Evolutionary conservation across 495 filamentous ascomycete species (phyloP).

Genomic region (Trichoderma gamsii): DNA sequence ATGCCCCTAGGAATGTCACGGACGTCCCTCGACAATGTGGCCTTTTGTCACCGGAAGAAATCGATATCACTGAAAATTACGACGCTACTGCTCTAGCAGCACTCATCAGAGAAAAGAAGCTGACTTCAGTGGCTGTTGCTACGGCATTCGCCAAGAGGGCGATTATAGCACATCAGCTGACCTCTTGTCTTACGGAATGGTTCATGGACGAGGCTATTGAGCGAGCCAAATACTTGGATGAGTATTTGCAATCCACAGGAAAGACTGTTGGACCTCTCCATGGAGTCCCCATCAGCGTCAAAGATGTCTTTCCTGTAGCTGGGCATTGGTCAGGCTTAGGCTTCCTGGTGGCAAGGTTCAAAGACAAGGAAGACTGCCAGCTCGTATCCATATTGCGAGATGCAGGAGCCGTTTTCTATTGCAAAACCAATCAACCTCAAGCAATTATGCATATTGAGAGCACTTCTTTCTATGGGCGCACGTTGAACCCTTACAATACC

Average conservation of each 20-base stretch:
- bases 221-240: conserved; percentile 55
- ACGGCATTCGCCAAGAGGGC: conserved; percentile 53
- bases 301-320: conserved; percentile 59
- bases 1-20: conserved; percentile 20
- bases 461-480: conserved; percentile 14
- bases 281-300: conserved; percentile 57
- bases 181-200: conserved; percentile 45
- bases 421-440: conserved; percentile 53
- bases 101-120: conserved; percentile 40
- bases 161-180: conserved; percentile 34
- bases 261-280: conserved; percentile 61
- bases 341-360: conserved; percentile 34
- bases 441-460: conserved; percentile 39
- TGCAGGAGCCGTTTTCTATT: conserved; percentile 47
- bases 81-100: conserved; percentile 41
- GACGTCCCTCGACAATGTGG: conserved; percentile 18
- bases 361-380: conserved; percentile 20
- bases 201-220: conserved; percentile 54
- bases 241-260: conserved; percentile 59
- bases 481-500: conserved; percentile 50
- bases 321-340: conserved; percentile 65
- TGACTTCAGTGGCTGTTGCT: conserved; percentile 62
- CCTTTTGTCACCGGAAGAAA: conserved; percentile 30
- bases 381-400: conserved; percentile 37
- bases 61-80: conserved; percentile 47